A percentile compares a stretch with the other conserved stretches of the same genome.
Evolutionary conservation across 164 flowering plant genomes (phyloP).

Genomic region (Hamamelis virginiana): DNA sequence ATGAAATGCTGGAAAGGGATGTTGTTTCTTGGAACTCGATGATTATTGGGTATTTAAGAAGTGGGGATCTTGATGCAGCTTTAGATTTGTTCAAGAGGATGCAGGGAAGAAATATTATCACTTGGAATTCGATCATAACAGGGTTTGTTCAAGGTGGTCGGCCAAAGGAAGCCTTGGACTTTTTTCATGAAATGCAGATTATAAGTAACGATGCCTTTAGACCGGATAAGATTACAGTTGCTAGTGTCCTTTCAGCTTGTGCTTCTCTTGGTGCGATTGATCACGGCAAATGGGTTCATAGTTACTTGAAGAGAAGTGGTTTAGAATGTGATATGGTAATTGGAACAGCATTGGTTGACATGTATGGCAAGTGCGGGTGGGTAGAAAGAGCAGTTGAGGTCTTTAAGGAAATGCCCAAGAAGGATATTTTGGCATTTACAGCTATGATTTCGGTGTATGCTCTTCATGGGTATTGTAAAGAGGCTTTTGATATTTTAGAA

Average conservation of each 20-base stretch:
- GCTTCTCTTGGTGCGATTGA: constrained; percentile 56
- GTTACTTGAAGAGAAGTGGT: constrained; percentile 49
- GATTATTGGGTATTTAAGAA: constrained; percentile 62
- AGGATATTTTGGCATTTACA: constrained; percentile 72
- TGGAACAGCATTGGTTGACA: constrained; percentile 66
- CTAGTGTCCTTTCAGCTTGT: constrained; percentile 63
- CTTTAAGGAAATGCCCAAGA: constrained; percentile 46
- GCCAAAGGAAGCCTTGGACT: constrained; percentile 50
- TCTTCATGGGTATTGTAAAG: constrained; percentile 52
- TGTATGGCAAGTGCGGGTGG: constrained; percentile 82
- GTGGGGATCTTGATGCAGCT: constrained; percentile 54
- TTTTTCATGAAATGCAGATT: constrained; percentile 55
- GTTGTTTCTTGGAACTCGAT: constrained; percentile 79
- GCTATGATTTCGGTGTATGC: constrained; percentile 72
- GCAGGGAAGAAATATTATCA: constrained; percentile 40
- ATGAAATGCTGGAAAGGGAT: constrained; percentile 55
- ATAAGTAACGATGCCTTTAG: constrained; percentile 22
- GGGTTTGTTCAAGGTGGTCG: constrained; percentile 61
- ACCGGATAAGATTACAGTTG: constrained; percentile 58
- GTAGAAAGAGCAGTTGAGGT: constrained; percentile 50
- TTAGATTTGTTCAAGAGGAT: constrained; percentile 46
- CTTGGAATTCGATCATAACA: constrained; percentile 68
- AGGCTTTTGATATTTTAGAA: constrained; percentile 53
- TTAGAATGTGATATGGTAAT: constrained; percentile 57
- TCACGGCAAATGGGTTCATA: constrained; percentile 71